Conservation (phyloP, 805 yeast species). For the Limtongozyma cylindracea region DNA sequence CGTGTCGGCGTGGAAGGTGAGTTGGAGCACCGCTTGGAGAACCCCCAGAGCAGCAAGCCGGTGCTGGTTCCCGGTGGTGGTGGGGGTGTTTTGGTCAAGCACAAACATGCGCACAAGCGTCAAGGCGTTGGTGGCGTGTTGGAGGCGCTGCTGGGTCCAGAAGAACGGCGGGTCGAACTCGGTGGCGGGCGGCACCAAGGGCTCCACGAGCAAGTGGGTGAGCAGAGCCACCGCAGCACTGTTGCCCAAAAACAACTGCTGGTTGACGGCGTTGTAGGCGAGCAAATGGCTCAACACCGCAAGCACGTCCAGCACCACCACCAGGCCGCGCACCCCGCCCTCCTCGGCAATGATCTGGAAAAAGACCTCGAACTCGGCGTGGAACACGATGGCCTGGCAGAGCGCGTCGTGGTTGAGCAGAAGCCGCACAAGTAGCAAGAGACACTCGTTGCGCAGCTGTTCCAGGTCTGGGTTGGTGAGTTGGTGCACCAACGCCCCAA, state of each 20-base stretch:
- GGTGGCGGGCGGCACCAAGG: no score
- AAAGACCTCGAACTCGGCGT: conserved; percentile 65
- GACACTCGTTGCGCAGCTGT: conserved; percentile 74
- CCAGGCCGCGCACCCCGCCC: conserved; percentile 74
- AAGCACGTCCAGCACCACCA: conserved; percentile 79
- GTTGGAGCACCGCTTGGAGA: conserved; percentile 34
- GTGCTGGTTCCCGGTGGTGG: conserved; percentile 32
- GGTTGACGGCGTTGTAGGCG: conserved; percentile 72
- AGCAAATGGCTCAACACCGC: conserved; percentile 48
- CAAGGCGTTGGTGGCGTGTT: conserved; percentile 38
- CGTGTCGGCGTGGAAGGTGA: conserved; percentile 42
- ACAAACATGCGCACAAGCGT: conserved; percentile 55
- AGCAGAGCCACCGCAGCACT: conserved; percentile 53
- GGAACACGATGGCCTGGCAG: conserved; percentile 86
- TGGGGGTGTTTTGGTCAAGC: conserved; percentile 45
- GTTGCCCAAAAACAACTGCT: conserved; percentile 58
- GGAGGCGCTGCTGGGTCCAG: conserved; percentile 59
- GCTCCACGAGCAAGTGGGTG: conserved; percentile 35
- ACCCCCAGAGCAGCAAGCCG: conserved; percentile 34
- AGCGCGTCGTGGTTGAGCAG: conserved; percentile 65
- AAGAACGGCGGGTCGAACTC: conserved; percentile 10
- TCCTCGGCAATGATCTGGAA: conserved; percentile 66
- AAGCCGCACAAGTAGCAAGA: conserved; percentile 59
- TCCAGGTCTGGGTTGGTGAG: conserved; percentile 28
- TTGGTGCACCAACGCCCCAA: conserved; percentile 43